These are phyloP conservation scores for Aaosphaeria arxii DNA, from an alignment of 2,329 filamentous ascomycete genomes.

Conservation along the genomic window DNA sequence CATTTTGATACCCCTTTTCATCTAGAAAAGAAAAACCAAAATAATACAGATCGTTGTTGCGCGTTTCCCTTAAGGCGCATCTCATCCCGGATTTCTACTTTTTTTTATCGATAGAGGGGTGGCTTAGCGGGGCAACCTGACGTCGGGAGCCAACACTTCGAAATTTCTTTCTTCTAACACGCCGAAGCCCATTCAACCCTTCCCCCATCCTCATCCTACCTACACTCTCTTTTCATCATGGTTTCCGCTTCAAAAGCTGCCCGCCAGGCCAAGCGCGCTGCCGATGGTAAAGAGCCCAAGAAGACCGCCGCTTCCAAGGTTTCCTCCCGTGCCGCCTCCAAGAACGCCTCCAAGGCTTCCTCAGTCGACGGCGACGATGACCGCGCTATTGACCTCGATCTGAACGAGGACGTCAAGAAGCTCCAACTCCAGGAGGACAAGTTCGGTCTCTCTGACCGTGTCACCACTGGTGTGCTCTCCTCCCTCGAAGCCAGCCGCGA, in stretches of 20 bases:
- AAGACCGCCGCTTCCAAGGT: slow-evolving; percentile 71
- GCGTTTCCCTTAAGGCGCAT: no score
- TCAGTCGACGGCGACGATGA: slow-evolving; percentile 71
- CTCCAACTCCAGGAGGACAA: slow-evolving; percentile 92
- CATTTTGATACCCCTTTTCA: no score
- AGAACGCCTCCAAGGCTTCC: slow-evolving; percentile 59
- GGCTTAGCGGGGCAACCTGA: slow-evolving; percentile 20
- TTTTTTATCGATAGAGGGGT: slow-evolving; percentile 12
- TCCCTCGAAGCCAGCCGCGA: slow-evolving; percentile 84
- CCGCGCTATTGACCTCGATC: slow-evolving; percentile 61
- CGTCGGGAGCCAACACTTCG: slow-evolving; percentile 10
- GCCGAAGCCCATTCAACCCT: slow-evolving; percentile 7
- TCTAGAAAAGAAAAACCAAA: no score
- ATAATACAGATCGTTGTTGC: no score
- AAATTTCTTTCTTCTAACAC: slow-evolving; percentile 18
- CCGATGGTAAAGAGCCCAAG: slow-evolving; percentile 70
- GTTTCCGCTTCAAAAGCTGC: slow-evolving; percentile 68
- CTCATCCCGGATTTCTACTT: background rate
- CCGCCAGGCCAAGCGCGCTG: slow-evolving; percentile 63
- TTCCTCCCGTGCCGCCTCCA: slow-evolving; percentile 65
- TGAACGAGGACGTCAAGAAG: slow-evolving; percentile 77
- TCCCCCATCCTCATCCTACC: slow-evolving; percentile 12
- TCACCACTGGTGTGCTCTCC: slow-evolving; percentile 93
- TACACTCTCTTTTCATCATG: slow-evolving; percentile 45
- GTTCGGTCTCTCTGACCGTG: slow-evolving; percentile 92